These are phyloP conservation scores for Mycena vitilis DNA, from an alignment of 768 basidiomycete species.

Conservation along the genomic window DNA sequence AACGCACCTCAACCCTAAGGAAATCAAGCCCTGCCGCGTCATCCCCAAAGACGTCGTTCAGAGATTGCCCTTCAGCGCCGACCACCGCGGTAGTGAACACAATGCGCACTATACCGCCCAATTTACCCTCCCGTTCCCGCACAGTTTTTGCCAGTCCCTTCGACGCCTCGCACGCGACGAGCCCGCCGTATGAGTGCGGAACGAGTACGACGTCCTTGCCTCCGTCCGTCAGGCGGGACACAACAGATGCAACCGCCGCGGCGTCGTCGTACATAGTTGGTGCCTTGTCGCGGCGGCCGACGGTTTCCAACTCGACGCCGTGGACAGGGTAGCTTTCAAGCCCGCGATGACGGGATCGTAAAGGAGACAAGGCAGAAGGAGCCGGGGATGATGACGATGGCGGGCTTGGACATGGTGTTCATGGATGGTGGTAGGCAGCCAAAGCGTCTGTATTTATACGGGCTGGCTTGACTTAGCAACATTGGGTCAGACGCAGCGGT, in stretches of 20 bases:
- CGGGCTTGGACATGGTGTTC: background rate
- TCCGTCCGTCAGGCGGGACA: background rate
- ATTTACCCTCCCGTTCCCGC: background rate
- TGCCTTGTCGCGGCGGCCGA: background rate
- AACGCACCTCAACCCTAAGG: background rate
- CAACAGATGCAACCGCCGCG: background rate
- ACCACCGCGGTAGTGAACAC: background rate
- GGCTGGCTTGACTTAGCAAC: too few species aligned
- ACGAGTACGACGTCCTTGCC: slow-evolving; percentile 4
- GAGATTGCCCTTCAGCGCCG: background rate
- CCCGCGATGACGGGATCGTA: background rate
- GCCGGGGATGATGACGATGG: slow-evolving; percentile 6
- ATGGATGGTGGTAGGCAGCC: too few species aligned
- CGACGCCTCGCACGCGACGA: slow-evolving; percentile 1
- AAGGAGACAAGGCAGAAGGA: background rate
- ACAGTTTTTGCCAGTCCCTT: slow-evolving; percentile 2
- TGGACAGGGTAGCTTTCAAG: background rate
- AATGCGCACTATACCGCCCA: background rate
- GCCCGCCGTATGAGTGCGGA: slow-evolving; percentile 6
- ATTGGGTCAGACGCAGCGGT: too few species aligned
- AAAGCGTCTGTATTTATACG: too few species aligned
- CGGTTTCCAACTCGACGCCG: background rate
- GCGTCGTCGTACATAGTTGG: slow-evolving; percentile 1
- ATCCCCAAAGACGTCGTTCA: background rate
- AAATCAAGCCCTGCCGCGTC: background rate